Evolutionary conservation across 2,329 filamentous ascomycete genomes (phyloP).

Genomic region (Paradendryphiella salina): DNA sequence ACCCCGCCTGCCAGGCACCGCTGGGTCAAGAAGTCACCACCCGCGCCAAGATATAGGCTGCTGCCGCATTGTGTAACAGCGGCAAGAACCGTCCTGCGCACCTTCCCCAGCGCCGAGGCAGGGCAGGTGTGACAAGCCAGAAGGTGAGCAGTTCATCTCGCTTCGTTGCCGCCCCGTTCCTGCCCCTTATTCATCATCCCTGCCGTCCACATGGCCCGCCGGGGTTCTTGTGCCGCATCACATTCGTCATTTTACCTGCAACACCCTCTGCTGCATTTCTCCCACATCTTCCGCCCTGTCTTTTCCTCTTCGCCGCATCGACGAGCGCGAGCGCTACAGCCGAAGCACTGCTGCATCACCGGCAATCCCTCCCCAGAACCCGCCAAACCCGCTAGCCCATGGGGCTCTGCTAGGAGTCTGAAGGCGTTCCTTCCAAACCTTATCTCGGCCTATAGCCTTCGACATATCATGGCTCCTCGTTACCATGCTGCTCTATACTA

Average conservation of each 20-base stretch:
- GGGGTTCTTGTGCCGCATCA: slow-evolving; percentile 30
- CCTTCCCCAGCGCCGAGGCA: slow-evolving; percentile 7
- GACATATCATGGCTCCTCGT: slow-evolving; percentile 23
- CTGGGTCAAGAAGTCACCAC: not conserved
- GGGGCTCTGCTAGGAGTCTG: slow-evolving; percentile 21
- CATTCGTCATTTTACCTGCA: slow-evolving; percentile 37
- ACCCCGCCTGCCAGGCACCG: too few relatives aligned
- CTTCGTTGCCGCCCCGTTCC: slow-evolving; percentile 29
- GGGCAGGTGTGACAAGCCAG: slow-evolving; percentile 26
- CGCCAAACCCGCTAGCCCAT: slow-evolving; percentile 26
- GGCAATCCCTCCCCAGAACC: slow-evolving; percentile 24
- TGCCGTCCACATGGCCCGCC: slow-evolving; percentile 40
- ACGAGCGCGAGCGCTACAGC: slow-evolving; percentile 23
- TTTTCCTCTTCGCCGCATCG: slow-evolving; percentile 10
- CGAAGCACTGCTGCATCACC: slow-evolving; percentile 32
- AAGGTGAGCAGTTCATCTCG: slow-evolving; percentile 43
- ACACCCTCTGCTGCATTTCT: slow-evolving; percentile 35
- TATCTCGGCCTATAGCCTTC: slow-evolving; percentile 34
- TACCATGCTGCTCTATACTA: slow-evolving; percentile 19
- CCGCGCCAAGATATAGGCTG: slow-evolving; percentile 10
- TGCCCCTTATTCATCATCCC: slow-evolving; percentile 26
- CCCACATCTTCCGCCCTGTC: slow-evolving; percentile 10
- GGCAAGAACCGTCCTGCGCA: slow-evolving; percentile 2
- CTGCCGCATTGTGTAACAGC: slow-evolving; percentile 10
- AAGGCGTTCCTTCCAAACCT: slow-evolving; percentile 33